These are phyloP conservation scores for Volutella citrinella DNA, from an alignment of 2,329 filamentous ascomycete genomes.

Conservation along the genomic window DNA sequence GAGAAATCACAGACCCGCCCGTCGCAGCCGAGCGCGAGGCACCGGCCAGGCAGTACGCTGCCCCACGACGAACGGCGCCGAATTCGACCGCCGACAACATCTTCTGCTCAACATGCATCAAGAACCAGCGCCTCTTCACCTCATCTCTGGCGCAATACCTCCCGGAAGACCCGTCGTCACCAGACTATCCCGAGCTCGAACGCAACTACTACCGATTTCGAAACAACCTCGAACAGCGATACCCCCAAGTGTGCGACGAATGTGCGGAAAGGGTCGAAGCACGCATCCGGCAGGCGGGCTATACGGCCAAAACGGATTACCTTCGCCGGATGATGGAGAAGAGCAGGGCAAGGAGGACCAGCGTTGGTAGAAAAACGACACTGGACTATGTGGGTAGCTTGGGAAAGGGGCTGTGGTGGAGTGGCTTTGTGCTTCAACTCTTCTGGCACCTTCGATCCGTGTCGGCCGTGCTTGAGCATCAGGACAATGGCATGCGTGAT, in stretches of 20 bases:
- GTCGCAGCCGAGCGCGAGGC: slow-evolving; percentile 48
- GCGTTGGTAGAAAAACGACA: slow-evolving; percentile 28
- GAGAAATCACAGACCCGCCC: slow-evolving; percentile 86
- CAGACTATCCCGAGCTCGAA: slow-evolving; percentile 67
- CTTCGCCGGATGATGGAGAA: slow-evolving; percentile 72
- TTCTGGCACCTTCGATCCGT: slow-evolving; percentile 47
- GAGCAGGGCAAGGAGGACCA: slow-evolving; percentile 40
- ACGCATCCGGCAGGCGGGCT: slow-evolving; percentile 68
- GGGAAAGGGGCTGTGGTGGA: slow-evolving; percentile 47
- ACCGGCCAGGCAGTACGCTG: slow-evolving; percentile 45
- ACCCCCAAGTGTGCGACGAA: slow-evolving; percentile 81
- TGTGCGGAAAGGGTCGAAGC: slow-evolving; percentile 74
- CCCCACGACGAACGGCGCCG: slow-evolving; percentile 33
- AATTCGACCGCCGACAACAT: slow-evolving; percentile 30
- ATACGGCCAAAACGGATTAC: slow-evolving; percentile 81
- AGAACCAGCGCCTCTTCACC: slow-evolving; percentile 83
- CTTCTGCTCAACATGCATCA: slow-evolving; percentile 76
- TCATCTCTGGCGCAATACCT: slow-evolving; percentile 78
- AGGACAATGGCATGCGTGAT: slow-evolving; percentile 31
- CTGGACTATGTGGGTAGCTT: slow-evolving; percentile 42
- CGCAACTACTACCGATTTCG: slow-evolving; percentile 68
- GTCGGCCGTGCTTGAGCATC: slow-evolving; percentile 21
- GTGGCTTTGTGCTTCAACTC: slow-evolving; percentile 44
- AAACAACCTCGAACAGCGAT: slow-evolving; percentile 71
- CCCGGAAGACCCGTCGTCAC: slow-evolving; percentile 59